A percentile compares a stretch with the other conserved stretches of the same genome.
phyloP scores from a whole-genome alignment of 2,329 filamentous ascomycete genomes.

The Cladorrhinum sp. region DNA sequence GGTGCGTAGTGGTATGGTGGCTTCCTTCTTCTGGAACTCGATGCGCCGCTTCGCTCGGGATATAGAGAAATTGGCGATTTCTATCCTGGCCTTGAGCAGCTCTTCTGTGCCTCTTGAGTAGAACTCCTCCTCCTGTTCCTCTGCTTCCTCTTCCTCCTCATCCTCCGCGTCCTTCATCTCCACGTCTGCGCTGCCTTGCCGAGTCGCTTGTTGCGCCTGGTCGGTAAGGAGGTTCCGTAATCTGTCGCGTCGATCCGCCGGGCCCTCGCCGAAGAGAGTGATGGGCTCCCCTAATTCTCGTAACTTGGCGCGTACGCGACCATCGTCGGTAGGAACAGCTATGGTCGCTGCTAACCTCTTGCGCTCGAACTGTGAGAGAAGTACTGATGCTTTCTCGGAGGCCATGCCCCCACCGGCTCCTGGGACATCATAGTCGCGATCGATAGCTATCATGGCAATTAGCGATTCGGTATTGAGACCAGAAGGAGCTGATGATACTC shows the following conservation, averaged over 20 bases:
- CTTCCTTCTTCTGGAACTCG: constrained; percentile 74
- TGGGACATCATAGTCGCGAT: constrained; percentile 82
- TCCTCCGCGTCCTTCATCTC: constrained; percentile 57
- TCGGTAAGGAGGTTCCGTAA: constrained; percentile 76
- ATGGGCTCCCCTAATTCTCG: constrained; percentile 89
- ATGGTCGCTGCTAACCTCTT: constrained; percentile 87
- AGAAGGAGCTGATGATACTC: constrained; percentile 18
- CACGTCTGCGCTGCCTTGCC: constrained; percentile 55
- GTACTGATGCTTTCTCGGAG: constrained; percentile 78
- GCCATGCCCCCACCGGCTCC: constrained; percentile 62
- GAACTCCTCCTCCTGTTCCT: constrained; percentile 86
- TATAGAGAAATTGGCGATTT: constrained; percentile 80
- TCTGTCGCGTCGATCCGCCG: constrained; percentile 79
- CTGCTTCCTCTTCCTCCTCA: constrained; percentile 57
- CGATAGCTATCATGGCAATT: constrained; percentile 41
- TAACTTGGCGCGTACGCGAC: constrained; percentile 73
- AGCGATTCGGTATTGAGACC: constrained; percentile 1
- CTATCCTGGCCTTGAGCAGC: constrained; percentile 70
- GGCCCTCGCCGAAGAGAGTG: constrained; percentile 89
- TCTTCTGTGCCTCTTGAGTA: constrained; percentile 80
- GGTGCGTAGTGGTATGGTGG: constrained; percentile 77
- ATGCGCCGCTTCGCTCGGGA: constrained; percentile 76
- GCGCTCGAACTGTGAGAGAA: constrained; percentile 84
- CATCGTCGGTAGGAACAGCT: constrained; percentile 91
- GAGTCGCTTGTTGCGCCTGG: constrained; percentile 61